Conservation (phyloP, 441 rosid species). For the Erodium chrysanthum region DNA sequence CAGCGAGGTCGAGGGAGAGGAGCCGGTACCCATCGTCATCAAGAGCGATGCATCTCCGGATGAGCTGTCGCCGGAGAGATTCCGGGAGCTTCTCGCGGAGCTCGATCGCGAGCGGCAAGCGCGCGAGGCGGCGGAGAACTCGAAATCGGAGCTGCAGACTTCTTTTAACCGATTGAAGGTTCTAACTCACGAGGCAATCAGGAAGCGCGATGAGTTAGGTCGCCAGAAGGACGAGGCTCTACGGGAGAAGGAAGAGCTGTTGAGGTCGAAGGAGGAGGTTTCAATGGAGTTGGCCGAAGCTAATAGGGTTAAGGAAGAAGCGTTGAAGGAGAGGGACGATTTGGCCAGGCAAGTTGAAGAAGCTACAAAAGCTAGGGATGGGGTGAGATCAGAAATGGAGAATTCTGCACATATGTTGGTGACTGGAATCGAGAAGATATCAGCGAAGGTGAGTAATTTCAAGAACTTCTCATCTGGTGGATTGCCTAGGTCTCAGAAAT, state of each 20-base stretch:
- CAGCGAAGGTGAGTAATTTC: conserved; percentile 58
- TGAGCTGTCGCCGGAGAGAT: conserved; percentile 35
- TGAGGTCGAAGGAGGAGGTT: conserved; percentile 33
- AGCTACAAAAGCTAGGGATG: conserved; percentile 40
- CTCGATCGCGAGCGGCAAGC: conserved; percentile 76
- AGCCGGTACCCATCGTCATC: conserved; percentile 37
- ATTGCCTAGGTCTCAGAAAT: conserved; percentile 72
- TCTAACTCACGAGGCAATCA: conserved; percentile 69
- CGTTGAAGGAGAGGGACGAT: conserved; percentile 43
- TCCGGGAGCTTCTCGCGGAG: conserved; percentile 54
- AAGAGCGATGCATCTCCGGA: conserved; percentile 29
- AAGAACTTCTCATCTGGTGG: conserved; percentile 62
- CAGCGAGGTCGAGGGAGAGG: conserved; percentile 80
- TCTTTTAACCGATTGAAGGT: conserved; percentile 52
- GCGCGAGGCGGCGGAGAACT: conserved; percentile 53
- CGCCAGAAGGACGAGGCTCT: conserved; percentile 66
- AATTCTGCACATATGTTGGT: conserved; percentile 74
- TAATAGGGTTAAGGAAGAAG: conserved; percentile 39
- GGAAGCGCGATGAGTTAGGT: conserved; percentile 57
- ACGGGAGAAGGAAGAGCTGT: conserved; percentile 47
- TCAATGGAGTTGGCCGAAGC: conserved; percentile 40
- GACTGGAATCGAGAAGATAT: conserved; percentile 88
- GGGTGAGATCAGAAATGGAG: conserved; percentile 59
- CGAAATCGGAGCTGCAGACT: conserved; percentile 52
- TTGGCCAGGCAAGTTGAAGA: conserved; percentile 38